Base-by-base conservation (phyloP, 2,329 filamentous ascomycete genomes). In the Epichloe sp. region DNA sequence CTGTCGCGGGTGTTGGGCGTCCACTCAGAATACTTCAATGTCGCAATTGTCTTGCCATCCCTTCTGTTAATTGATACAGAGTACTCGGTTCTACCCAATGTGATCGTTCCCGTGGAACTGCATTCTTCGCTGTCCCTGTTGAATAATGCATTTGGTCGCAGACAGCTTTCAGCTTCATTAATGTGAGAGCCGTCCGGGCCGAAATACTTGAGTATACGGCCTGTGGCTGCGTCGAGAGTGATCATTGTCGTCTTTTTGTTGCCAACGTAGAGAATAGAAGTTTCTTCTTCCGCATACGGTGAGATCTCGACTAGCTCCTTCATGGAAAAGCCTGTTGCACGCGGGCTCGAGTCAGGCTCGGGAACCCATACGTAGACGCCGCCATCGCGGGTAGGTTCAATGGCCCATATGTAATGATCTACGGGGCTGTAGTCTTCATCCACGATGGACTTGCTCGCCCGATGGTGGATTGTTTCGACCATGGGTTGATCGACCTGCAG, bases 1-100 rank as follows among this genome's bases (percentile, higher is more conserved):
- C 80, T 80, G 66, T 98, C 91, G 54, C 83, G 86, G 53, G 85
- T 94, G 66, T 98, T 98, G 14, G 90, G 87, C 0, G 82, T 83
- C 93, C 93, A 98, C 65, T 98, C 93, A 11, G 88, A 86, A 63
- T 94, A 98, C 57, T 82, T 90, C 58, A 98, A 79, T 0, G 88
- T 95, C 61, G 89, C 95, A 55, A 98, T 85, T 7, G 81, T 79
- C 53, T 84, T 79, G 1, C 85, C 83, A 58, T 85, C 79, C 44
- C 77, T 79, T 54, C 87, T 83, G 57, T 89, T 85, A 44, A 98
- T 94, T 51, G 78, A 82, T 54, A 98, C 84, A 5, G 80, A 91
- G 67, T 98, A 98, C 65, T 96, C 89, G 40, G 88, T 88, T 48
- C 88, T 80, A 31, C 88, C 89, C 1, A 96, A 75, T 0, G 86